Evolutionary conservation across 1,284 basidiomycete species (phyloP), one percentile per base, ranked within the genome.

Genomic region (Veloboletus limbatus): DNA sequence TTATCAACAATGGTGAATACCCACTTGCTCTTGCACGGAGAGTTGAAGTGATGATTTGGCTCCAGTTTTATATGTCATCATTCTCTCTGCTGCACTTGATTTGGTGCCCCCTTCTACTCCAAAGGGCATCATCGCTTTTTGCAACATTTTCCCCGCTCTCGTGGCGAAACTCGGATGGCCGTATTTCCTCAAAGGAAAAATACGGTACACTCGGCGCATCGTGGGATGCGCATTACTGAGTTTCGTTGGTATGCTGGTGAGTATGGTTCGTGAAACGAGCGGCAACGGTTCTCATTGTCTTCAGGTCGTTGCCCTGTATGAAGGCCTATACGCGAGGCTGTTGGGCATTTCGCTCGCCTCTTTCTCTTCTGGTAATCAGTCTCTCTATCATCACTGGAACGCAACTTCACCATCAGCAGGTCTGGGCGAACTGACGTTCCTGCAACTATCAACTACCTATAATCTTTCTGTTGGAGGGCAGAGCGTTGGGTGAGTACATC

Each of bases 41-140:
- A 8, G 27, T 18, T 30, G 3, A 27, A 28, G 5, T 26, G 24
- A 4, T 18, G 22, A 33, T 31, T 3, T 33, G 13, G 4, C 3
- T 51, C 0, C 55, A 92, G 91, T 94, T 9, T 74, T 93, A 48
- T 97, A 98, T 67, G 95, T 98, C 27, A 90, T 99, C 55, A 97
- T 98, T 53, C 79, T 98, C 20, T 96, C 92, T 1, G 96, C 96
- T 5, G 96, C 96, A 0, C 75, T 97, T 13, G 96, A 99, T 66
- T 78, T 99, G 4, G 92, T 98, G 0, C 92, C 95, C 4, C 81
- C 89, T 0, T 80, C 85, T 4, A 93, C 90, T 0, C 93, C 93
- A 0, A 92, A 91, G 60, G 95, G 94, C n/a, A 82, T 97, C 46
- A 92, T 97, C 40, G 85, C 88, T 1, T 93, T 96, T 65, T 92